Base-by-base conservation (phyloP, 768 basidiomycete species). In the Psilocybe cubensis region DNA sequence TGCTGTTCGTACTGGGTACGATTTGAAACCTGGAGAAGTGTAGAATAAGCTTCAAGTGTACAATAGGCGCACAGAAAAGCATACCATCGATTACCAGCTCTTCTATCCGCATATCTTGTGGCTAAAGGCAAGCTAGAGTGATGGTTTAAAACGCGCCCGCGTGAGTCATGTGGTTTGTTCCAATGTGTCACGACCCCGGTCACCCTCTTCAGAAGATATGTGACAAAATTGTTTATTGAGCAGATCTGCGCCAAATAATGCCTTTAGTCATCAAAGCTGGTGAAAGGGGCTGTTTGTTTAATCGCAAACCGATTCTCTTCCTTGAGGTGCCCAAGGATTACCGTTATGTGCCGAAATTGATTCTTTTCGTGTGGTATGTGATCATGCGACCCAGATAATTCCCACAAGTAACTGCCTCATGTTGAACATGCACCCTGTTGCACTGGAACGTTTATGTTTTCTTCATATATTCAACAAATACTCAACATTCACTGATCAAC, bases 1-100 rank as follows among this genome's bases (percentile, higher is more conserved):
- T 66, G 92, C 91, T 0, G 97, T 98, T 48, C 96, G 85, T 25
- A 96, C 94, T 9, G 96, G 96, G 70, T 98, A 98, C 1, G 94
- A 96, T 72, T 99, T 98, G 82, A 98, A 99, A 45, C 96, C 95
- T 93, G 62, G 9, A 43, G 20, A 28, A 2, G 33, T 45, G 12
- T 52, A 38, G 10, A 45, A 24, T 41, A 25, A 11, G 6, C 38
- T 11, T 17, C 4, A 14, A 33, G n/a, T n/a, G n/a, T n/a, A 44
- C 17, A 18, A 24, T 20, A 35, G n/a, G 27, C 20, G 7, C 4
- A 41, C 12, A 18, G 14, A n/a, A 23, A 41, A 25, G 56, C 71
- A 29, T 64, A 85, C 93, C 94, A 73, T 98, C 96, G 52, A 98
- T 83, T 56, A 98, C 89, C 24, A 98, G 86, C 68, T 98, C 96